Base-by-base conservation (phyloP, 176 grass and related monocot genomes). In the Carex myosuroides region DNA sequence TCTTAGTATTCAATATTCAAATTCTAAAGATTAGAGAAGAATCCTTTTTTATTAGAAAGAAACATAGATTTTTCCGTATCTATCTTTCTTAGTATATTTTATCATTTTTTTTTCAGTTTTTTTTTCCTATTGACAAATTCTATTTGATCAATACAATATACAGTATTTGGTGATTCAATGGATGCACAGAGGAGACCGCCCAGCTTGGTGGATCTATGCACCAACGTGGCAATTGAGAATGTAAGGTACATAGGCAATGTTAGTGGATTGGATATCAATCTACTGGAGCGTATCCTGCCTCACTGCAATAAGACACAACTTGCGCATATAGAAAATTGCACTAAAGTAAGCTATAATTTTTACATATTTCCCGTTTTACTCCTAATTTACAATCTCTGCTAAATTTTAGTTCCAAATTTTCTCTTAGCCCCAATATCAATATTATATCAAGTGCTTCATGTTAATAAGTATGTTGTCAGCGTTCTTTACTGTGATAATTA, bases 191-290 rank as follows among this genome's bases (percentile, higher is more conserved):
- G 81, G 46, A 84, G 30, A 76, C 3, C 70, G 50, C 85, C 88
- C 8, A 74, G 73, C 9, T 87, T 90, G 64, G 74, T 90, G 44
- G 81, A 90, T 14, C 76, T 90, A 8, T 87, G 88, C 55, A 84
- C 48, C 57, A 64, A 60, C 35, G 52, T 78, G 46, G 88, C 88
- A 13, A 87, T 90, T 8, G 73, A 83, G 68, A 90, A 90, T 50
- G n/a, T 90, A 63, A 87, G 88, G 58, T 87, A 90, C 75, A 75
- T 87, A 14, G 73, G 81, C 1, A 60, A 81, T 72, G 88, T 90
- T 35, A 79, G 85, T 63, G 88, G 79, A 26, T 58, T 90, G 81
- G 85, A 90, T 81, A 60, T 57, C 7, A 29, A 81, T 80, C 57
- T 85, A 13, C 39, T 87, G 81, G 83, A 87, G 60, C 81, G 79